These are phyloP conservation scores for Sugiyamaella pinicola DNA, from an alignment of 1,139 yeast species.

Conservation along the genomic window DNA sequence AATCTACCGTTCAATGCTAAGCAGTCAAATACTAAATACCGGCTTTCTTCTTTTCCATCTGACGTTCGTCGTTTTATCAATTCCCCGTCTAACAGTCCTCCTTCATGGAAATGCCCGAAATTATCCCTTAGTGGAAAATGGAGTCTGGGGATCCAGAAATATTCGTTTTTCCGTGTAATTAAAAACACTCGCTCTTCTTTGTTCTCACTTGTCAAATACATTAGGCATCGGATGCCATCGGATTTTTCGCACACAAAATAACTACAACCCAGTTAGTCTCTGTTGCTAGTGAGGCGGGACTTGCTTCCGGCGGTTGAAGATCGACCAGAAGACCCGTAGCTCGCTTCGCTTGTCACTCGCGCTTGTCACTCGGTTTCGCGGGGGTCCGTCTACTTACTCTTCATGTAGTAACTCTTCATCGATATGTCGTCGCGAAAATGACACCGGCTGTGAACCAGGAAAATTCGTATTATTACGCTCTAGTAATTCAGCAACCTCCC, in stretches of 20 bases:
- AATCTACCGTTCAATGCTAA: conserved; percentile 77
- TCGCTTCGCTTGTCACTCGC: too few relatives aligned
- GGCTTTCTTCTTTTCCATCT: conserved; percentile 57
- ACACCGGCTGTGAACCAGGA: conserved; percentile 77
- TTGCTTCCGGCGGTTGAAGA: too few relatives aligned
- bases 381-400: too few relatives aligned
- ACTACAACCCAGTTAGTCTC: conserved; percentile 23
- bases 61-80: conserved; percentile 52
- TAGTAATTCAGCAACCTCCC: conserved; percentile 69
- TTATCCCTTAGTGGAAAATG: conserved; percentile 74
- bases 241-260: conserved; percentile 95
- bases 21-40: conserved; percentile 90
- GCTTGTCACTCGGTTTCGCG: background rate
- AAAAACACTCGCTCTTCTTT: conserved; percentile 59
- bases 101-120: conserved; percentile 68
- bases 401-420: conserved; percentile 58
- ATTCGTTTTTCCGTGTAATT: conserved; percentile 87
- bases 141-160: conserved; percentile 74
- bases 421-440: conserved; percentile 78
- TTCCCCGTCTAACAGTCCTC: conserved; percentile 92
- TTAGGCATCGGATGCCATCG: conserved; percentile 85
- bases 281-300: too few relatives aligned
- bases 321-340: too few relatives aligned
- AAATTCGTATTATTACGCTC: conserved; percentile 40
- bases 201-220: conserved; percentile 65